phyloP scores from a whole-genome alignment of 805 yeast species.

The Pichia deserticola region DNA sequence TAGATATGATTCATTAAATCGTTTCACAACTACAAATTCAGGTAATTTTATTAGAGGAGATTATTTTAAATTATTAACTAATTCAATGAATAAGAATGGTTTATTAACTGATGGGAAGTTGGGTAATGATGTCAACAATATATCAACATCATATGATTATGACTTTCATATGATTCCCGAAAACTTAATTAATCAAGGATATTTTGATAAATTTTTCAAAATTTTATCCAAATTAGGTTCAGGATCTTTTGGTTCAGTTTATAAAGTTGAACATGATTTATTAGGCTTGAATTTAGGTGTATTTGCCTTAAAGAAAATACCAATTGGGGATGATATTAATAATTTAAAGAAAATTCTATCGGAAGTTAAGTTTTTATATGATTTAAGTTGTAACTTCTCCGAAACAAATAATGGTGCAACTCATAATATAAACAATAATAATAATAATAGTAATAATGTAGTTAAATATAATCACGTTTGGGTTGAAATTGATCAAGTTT shows the following conservation, averaged over 20 bases:
- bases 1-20: neutral
- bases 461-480: conserved; percentile 88
- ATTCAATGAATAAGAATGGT: conserved; percentile 1
- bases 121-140: neutral
- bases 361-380: conserved; percentile 69
- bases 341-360: conserved; percentile 63
- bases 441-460: conserved; percentile 33
- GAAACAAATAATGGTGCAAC: too few species aligned
- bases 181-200: conserved; percentile 72
- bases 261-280: conserved; percentile 74
- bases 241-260: conserved; percentile 82
- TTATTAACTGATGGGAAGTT: conserved; percentile 1
- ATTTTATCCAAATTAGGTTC: conserved; percentile 58
- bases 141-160: neutral
- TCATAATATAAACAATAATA: conserved; percentile 4
- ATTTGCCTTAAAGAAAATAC: conserved; percentile 79
- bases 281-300: conserved; percentile 65
- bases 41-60: conserved; percentile 21
- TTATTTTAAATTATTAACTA: conserved; percentile 22
- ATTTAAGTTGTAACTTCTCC: conserved; percentile 29
- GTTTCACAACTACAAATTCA: conserved; percentile 7
- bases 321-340: conserved; percentile 69
- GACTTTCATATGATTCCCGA: conserved; percentile 14
- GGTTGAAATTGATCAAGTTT: conserved; percentile 60
- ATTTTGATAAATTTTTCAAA: conserved; percentile 65